Evolutionary conservation across 352 stramenopile species (phyloP), one percentile per base, ranked within the genome.

Genomic region (Aphanomyces astaci): DNA sequence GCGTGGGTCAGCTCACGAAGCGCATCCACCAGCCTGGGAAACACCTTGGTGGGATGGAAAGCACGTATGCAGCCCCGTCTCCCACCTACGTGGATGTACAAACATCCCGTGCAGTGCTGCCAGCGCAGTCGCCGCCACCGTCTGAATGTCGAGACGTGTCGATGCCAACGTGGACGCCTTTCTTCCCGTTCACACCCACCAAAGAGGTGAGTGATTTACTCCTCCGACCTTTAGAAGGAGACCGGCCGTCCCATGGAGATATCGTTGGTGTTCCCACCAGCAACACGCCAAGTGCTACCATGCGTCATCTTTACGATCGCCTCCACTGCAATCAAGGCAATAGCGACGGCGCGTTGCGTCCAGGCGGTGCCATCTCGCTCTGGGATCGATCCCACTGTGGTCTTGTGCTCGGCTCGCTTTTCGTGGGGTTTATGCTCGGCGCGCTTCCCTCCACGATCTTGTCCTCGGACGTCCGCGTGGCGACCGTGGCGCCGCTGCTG

Each of bases 81-180:
- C 62, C 62, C 5, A 68, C 59, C 17, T 68, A 68, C 28, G 49
- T 68, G 43, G 62, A 68, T 28, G 40, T 68, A n/a, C 62, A 68
- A 27, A 59, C 62, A 11, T 27, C 43, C 13, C 46, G 40, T 27
- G 40, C 22, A 13, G 43, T 27, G 17, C 13, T 19, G 17, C 45
- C 28, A 19, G 43, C 62, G 30, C 13, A 5, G 43, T 17, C 19
- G 36, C 33, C 3, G 43, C 30, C 17, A 45, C 28, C 11, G 10
- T 9, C 19, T 32, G 24, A 27, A 59, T 27, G 24, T n/a, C 51
- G 27, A 39, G 24, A 11, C 7, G 4, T 10, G 30, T 24, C n/a
- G 9, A 30, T 25, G 17, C 27, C 25, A 28, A 4, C 11, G 43
- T 33, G 22, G 22, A 25, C 4, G 7, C 36, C 15, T 15, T 15